Conservation (phyloP, 2,329 filamentous ascomycete species). For the Diaporthe ampelina region DNA sequence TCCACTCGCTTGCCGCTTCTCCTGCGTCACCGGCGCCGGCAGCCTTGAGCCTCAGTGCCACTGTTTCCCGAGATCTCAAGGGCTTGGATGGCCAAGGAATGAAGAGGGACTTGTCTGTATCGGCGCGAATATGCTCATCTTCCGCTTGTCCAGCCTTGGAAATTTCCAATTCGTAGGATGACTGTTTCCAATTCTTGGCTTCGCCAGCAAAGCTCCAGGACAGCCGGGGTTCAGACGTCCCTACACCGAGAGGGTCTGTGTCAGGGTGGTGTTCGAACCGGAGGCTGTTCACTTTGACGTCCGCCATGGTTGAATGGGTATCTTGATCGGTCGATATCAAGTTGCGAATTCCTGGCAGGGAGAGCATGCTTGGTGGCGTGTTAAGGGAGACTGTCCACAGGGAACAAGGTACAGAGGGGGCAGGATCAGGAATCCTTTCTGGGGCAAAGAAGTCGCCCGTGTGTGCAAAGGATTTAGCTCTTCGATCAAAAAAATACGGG, state of each 20-base stretch:
- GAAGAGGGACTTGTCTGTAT: constrained; percentile 15
- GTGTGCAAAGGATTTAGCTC: too few relatives aligned
- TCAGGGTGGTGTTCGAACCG: constrained; percentile 40
- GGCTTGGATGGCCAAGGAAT: constrained; percentile 26
- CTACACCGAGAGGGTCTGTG: constrained; percentile 34
- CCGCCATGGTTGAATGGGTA: not conserved
- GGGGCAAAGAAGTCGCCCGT: not conserved
- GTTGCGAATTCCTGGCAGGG: not conserved
- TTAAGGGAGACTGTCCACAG: not conserved
- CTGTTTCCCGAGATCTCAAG: constrained; percentile 33
- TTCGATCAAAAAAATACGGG: too few relatives aligned
- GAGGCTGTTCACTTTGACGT: not conserved
- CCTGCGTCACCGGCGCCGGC: not conserved
- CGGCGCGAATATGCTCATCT: not conserved
- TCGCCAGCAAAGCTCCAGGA: constrained; percentile 35
- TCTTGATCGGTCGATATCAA: not conserved
- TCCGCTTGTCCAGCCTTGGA: not conserved
- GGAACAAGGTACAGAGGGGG: not conserved
- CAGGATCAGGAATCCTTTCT: too few relatives aligned
- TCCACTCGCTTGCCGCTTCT: constrained; percentile 1
- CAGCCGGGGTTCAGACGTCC: constrained; percentile 28
- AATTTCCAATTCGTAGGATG: constrained; percentile 30
- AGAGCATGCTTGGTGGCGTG: not conserved
- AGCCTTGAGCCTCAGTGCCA: constrained; percentile 15
- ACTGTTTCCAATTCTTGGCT: constrained; percentile 34